phyloP scores from a whole-genome alignment of 306 rosid genomes.

The Medicago arabica region DNA sequence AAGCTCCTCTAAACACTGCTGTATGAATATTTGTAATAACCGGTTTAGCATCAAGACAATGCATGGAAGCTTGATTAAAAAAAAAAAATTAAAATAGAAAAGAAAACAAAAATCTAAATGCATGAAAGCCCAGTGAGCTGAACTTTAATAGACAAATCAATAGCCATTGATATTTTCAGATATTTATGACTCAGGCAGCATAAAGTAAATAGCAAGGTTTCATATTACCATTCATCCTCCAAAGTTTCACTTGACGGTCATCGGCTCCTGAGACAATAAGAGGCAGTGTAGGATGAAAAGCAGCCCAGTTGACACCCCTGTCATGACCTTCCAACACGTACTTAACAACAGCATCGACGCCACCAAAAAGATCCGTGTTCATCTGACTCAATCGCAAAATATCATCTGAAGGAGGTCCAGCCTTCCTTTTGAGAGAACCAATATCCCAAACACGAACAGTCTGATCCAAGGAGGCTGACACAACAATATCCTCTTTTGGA shows the following conservation, averaged over 20 bases:
- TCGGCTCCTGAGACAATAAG: constrained; percentile 97
- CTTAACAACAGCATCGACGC: constrained; percentile 90
- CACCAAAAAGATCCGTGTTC: constrained; percentile 97
- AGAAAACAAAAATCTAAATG: no score
- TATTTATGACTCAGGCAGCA: constrained; percentile 29
- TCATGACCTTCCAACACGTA: constrained; percentile 99
- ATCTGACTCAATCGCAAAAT: constrained; percentile 88
- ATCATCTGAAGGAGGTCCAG: constrained; percentile 94
- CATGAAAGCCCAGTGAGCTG: constrained; percentile 9
- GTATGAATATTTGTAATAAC: constrained; percentile 2
- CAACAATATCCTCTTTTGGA: constrained; percentile 92
- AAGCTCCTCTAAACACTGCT: constrained; percentile 33
- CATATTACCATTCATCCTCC: constrained; percentile 91
- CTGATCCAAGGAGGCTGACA: constrained; percentile 96
- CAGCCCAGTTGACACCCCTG: constrained; percentile 98
- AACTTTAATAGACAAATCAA: constrained; percentile 25
- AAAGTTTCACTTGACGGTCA: constrained; percentile 93
- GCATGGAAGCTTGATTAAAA: no score
- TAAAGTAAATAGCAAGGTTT: constrained; percentile 29
- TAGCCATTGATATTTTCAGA: constrained; percentile 5
- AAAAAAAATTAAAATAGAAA: no score
- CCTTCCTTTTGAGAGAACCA: constrained; percentile 87
- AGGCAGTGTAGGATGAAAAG: constrained; percentile 92
- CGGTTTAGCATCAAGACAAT: constrained; percentile 8
- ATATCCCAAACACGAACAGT: constrained; percentile 99